These are phyloP conservation scores for Didymella arachidicola DNA, from an alignment of 2,329 filamentous ascomycete genomes.

Conservation along the genomic window DNA sequence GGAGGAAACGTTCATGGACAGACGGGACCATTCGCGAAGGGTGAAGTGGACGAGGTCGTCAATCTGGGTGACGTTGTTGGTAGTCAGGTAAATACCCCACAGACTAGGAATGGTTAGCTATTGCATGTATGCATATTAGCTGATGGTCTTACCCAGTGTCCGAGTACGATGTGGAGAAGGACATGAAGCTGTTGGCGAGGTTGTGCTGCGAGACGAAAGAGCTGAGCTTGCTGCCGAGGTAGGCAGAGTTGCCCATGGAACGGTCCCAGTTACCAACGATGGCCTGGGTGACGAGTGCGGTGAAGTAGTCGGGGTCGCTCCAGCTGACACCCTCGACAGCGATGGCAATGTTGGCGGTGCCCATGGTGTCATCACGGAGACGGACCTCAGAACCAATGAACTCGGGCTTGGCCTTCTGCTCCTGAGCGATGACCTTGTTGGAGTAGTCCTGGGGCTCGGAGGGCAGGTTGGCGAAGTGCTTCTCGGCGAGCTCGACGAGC, in stretches of 20 bases:
- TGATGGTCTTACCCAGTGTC: slow-evolving; percentile 86
- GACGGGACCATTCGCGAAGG: slow-evolving; percentile 96
- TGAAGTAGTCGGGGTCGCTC: slow-evolving; percentile 99
- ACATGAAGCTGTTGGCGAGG: slow-evolving; percentile 99
- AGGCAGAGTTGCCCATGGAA: slow-evolving; percentile 95
- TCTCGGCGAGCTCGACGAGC: slow-evolving; percentile 94
- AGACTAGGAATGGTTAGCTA: slow-evolving; percentile 68
- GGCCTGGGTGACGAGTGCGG: slow-evolving; percentile 93
- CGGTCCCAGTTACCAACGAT: slow-evolving; percentile 99
- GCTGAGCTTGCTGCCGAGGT: slow-evolving; percentile 98
- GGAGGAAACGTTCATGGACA: slow-evolving; percentile 85
- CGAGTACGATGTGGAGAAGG: slow-evolving; percentile 99
- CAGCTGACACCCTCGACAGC: slow-evolving; percentile 99
- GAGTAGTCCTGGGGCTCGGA: slow-evolving; percentile 76
- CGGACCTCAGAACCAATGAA: slow-evolving; percentile 97
- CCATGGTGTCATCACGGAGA: slow-evolving; percentile 94
- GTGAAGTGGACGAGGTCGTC: slow-evolving; percentile 99
- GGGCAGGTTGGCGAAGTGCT: slow-evolving; percentile 87
- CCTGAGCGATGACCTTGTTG: slow-evolving; percentile 74
- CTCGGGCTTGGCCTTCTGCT: slow-evolving; percentile 85
- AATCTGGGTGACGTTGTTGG: slow-evolving; percentile 83
- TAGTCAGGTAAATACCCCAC: slow-evolving; percentile 99
- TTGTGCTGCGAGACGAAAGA: slow-evolving; percentile 92
- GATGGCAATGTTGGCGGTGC: slow-evolving; percentile 96
- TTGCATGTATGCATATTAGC: not conserved